Evolutionary conservation across 1,284 basidiomycete genomes (phyloP), one percentile per base, ranked within the genome.

Genomic region (Puccinia sorghi): DNA sequence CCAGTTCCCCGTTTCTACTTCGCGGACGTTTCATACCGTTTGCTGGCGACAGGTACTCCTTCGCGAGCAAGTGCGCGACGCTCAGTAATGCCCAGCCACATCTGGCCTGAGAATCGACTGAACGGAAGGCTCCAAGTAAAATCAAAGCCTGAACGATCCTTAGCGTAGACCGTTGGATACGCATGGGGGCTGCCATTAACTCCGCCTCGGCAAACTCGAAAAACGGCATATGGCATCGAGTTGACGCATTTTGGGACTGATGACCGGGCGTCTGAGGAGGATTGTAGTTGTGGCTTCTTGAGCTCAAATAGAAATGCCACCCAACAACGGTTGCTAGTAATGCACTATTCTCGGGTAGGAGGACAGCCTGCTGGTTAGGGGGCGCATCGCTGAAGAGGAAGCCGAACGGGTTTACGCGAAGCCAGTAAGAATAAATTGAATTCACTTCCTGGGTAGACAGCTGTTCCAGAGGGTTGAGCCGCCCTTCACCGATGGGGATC

Each of bases 171-270:
- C 61, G 32, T 20, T 64, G 69, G 50, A 67, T 50, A 48, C 74
- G 41, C 63, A 77, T 64, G 12, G 64, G 39, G 27, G 52, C 37
- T 3, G 41, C 52, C 74, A 77, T 77, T n/a, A 77, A 66, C 43
- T 77, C 64, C 27, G 63, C 54, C 46, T 77, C 74, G 37, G 74
- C 74, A 37, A 56, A 77, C 25, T 77, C 74, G 27, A 77, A 77
- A 69, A 67, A 77, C 9, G 63, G 63, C 74, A 77, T 77, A 46
- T 77, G 64, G 43, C 32, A 46, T 22, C 64, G 74, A 59, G 48
- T 11, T 3, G 32, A 13, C 9, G 32, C 13, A 17, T 48, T 46
- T 11, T 57, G 70, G 11, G n/a, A 25, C 25, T 43, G 22, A 25
- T 22, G 22, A 25, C 25, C n/a, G 11, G 37, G n/a, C 37, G 37